Base-by-base conservation (phyloP, 1,284 basidiomycete species). In the Gomphus sp. region DNA sequence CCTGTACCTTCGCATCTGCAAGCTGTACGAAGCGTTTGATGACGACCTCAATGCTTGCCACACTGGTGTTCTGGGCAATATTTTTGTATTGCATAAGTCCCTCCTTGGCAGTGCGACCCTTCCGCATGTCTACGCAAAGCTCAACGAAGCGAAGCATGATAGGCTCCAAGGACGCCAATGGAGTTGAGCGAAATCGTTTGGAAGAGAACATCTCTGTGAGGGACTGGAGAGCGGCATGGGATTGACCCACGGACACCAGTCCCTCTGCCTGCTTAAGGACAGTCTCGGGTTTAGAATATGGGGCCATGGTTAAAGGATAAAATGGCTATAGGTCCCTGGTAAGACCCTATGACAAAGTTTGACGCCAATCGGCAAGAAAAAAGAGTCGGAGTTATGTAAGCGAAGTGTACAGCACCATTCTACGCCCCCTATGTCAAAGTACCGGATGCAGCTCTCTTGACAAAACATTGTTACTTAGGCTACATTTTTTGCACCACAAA, bases 21-120 rank as follows among this genome's bases (percentile, higher is more conserved):
- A 93, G 81, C 63, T 86, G 82, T 67, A 99, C 82, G 70, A 99
- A 98, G 62, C 84, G 82, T 64, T 87, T 90, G 68, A 99, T 90
- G 67, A 98, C 94, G 59, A 82, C 79, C 72, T 99, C 96, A 70
- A 99, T 95, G 62, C 91, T 93, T 55, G 82, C 82, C 33, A 98
- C 92, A 69, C 86, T 92, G 28, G 89, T 86, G 70, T 97, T 96
- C 70, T 98, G 95, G 0, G 91, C 91, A 63, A 95, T 93, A 71
- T 96, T 96, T 78, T 95, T 96, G 82, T 89, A 98, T 71, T 94
- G 90, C 85, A 93, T 91, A 52, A 99, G 82, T 36, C 93, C 96
- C 68, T 97, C 93, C 72, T 97, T 96, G 22, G 93, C 96, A 36
- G 91, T 89, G 37, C 93, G 81, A 3, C 94, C 94, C 72, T 96